Evolutionary conservation across 2,329 filamentous ascomycete genomes (phyloP).

Genomic region (Colletotrichum agaves): DNA sequence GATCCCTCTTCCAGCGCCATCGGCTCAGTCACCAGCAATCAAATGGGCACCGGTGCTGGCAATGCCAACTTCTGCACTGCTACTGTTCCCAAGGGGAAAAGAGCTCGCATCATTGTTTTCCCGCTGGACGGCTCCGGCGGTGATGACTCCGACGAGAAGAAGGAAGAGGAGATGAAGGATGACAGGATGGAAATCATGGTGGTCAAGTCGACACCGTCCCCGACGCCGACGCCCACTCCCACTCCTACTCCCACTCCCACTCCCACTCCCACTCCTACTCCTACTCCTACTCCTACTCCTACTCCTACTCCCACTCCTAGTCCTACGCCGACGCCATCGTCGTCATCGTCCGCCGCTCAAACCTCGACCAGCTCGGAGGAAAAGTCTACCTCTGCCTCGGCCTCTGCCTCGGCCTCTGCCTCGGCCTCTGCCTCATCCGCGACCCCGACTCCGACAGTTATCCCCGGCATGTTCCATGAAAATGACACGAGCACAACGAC

Average conservation of each 20-base stretch:
- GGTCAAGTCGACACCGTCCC: constrained; percentile 35
- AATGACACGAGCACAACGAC: constrained; percentile 50
- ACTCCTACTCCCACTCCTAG: too few species aligned
- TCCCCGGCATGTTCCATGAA: constrained; percentile 66
- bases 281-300: constrained; percentile 39
- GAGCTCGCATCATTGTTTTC: constrained; percentile 74
- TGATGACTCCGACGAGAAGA: constrained; percentile 37
- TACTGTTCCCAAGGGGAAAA: constrained; percentile 74
- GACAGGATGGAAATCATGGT: constrained; percentile 30
- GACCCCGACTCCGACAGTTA: constrained; percentile 42
- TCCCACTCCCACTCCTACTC: constrained; percentile 40
- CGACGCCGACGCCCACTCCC: constrained; percentile 35
- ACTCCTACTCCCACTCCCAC: constrained; percentile 14
- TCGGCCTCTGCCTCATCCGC: constrained; percentile 1
- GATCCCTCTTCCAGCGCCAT: constrained; percentile 67
- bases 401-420: background rate
- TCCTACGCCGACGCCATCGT: constrained; percentile 42
- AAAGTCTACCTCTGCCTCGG: constrained; percentile 7
- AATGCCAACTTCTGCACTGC: constrained; percentile 80
- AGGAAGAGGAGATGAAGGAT: constrained; percentile 28
- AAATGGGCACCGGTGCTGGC: constrained; percentile 70
- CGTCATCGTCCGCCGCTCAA: constrained; percentile 41
- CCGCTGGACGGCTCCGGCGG: constrained; percentile 56
- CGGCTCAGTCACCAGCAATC: constrained; percentile 68
- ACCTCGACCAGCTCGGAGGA: constrained; percentile 38